phyloP scores from a whole-genome alignment of 2,329 filamentous ascomycete species.

The Cladophialophora psammophila region DNA sequence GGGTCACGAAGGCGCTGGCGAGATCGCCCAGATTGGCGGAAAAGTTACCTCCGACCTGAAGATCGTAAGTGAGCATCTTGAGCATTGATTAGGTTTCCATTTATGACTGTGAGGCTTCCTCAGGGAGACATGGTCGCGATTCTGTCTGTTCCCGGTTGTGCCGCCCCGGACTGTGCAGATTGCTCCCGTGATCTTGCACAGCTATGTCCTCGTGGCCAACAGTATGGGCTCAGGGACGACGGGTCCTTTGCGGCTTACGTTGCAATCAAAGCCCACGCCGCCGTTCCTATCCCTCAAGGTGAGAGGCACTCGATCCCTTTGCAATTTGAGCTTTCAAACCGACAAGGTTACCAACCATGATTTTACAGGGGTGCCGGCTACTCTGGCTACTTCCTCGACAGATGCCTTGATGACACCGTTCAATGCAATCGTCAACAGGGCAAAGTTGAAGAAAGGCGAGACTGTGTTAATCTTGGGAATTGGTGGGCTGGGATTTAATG shows the following conservation, averaged over 20 bases:
- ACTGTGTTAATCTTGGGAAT: conserved; percentile 5
- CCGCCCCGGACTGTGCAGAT: conserved; percentile 8
- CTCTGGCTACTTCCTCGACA: conserved; percentile 16
- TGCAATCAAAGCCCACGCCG: conserved; percentile 16
- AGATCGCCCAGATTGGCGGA: conserved; percentile 27
- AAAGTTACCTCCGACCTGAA: background rate
- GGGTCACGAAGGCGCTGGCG: conserved; percentile 38
- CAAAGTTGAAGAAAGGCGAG: conserved; percentile 15
- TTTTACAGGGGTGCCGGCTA: conserved; percentile 5
- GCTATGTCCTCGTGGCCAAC: conserved; percentile 18
- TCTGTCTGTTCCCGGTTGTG: conserved; percentile 23
- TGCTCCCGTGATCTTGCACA: conserved; percentile 21
- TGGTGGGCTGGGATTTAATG: conserved; percentile 26
- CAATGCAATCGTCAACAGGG: conserved; percentile 25
- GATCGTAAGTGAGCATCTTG: no score
- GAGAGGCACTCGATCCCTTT: background rate
- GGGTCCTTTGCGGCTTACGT: conserved; percentile 28
- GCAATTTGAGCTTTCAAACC: no score
- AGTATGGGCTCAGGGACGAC: conserved; percentile 25
- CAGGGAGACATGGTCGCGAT: conserved; percentile 25
- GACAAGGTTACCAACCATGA: no score
- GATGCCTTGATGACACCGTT: conserved; percentile 28
- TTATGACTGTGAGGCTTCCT: conserved; percentile 6
- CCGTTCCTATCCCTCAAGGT: conserved; percentile 24
- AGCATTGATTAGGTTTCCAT: no score